Conservation (phyloP, 805 yeast species). For the Barnettozyma pratensis region DNA sequence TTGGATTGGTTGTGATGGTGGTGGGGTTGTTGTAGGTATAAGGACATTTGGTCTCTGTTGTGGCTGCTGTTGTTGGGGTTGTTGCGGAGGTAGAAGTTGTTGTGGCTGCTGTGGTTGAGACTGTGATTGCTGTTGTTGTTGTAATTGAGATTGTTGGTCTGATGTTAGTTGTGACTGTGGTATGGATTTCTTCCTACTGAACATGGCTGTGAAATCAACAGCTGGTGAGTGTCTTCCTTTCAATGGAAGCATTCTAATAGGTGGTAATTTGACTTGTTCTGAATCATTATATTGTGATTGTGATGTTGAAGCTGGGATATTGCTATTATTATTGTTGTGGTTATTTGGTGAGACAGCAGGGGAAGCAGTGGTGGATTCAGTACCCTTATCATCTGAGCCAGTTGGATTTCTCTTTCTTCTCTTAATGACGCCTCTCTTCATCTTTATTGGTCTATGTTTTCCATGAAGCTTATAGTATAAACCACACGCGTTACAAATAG, state of each 20-base stretch:
- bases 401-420: conserved; percentile 52
- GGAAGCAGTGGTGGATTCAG: conserved; percentile 3
- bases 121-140: background rate
- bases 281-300: conserved; percentile 2
- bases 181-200: conserved; percentile 15
- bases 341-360: conserved; percentile 6
- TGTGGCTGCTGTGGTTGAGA: background rate
- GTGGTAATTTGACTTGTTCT: conserved; percentile 19
- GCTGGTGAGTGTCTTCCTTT: conserved; percentile 25
- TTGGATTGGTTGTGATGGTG: background rate
- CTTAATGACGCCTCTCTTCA: conserved; percentile 70
- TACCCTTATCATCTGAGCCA: conserved; percentile 1
- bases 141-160: background rate
- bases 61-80: background rate
- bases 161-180: no score
- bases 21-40: conserved; percentile 4
- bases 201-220: conserved; percentile 37
- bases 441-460: conserved; percentile 65
- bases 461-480: conserved; percentile 74
- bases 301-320: background rate
- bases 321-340: background rate
- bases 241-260: conserved; percentile 22
- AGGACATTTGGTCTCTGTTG: no score
- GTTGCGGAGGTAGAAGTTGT: background rate
- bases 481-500: conserved; percentile 88